Percentiles rank a stretch among this genome's conserved stretches.
These are phyloP conservation scores for Limonium bicolor DNA, from an alignment of 148 eudicot genomes.

Conservation along the genomic window DNA sequence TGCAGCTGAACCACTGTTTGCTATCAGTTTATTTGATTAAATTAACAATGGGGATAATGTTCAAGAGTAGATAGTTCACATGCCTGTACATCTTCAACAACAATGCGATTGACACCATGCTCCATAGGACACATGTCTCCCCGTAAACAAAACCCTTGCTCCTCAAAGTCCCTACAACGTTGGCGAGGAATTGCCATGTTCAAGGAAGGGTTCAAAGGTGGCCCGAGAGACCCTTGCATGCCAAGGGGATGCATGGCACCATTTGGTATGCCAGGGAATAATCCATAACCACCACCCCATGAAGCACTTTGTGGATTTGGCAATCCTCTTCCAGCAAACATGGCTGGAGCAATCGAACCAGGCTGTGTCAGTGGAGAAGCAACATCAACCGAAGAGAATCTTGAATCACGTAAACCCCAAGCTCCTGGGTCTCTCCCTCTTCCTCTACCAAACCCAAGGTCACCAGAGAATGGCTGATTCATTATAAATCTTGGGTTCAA, in stretches of 20 bases:
- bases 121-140: conserved; percentile 99
- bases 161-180: conserved; percentile 97
- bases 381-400: conserved; percentile 45
- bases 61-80: neutral
- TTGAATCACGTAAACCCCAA: conserved; percentile 52
- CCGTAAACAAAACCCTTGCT: conserved; percentile 91
- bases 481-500: conserved; percentile 16
- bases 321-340: conserved; percentile 65
- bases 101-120: conserved; percentile 93
- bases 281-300: conserved; percentile 62
- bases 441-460: conserved; percentile 55
- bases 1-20: too few relatives aligned
- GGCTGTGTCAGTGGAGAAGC: conserved; percentile 45
- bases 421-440: conserved; percentile 43
- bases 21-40: too few relatives aligned
- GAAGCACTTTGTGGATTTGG: conserved; percentile 45
- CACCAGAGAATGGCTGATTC: conserved; percentile 32
- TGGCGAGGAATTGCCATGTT: conserved; percentile 62
- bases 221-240: conserved; percentile 54
- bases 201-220: conserved; percentile 45
- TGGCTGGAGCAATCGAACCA: conserved; percentile 34
- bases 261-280: conserved; percentile 62
- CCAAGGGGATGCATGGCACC: conserved; percentile 75
- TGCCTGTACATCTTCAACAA: conserved; percentile 99
- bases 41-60: too few relatives aligned